These are phyloP conservation scores for Fusarium pseudocircinatum DNA, from an alignment of 2,329 filamentous ascomycete species.

Conservation along the genomic window DNA sequence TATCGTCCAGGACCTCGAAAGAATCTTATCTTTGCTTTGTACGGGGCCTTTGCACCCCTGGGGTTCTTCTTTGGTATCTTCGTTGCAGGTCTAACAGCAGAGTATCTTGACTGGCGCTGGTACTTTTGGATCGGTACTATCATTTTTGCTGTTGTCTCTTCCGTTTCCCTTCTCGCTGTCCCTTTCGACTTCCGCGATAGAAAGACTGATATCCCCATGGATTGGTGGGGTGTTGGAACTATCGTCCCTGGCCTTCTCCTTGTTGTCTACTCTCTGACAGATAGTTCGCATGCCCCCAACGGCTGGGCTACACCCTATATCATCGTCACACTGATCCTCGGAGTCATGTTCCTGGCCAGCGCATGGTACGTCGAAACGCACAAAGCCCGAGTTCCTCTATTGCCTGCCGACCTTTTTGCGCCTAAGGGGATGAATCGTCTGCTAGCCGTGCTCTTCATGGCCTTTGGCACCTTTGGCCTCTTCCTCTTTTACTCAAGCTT, in stretches of 20 bases:
- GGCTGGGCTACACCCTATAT: constrained; percentile 75
- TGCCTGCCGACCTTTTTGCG: constrained; percentile 70
- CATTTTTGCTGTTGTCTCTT: constrained; percentile 57
- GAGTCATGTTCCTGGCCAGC: constrained; percentile 59
- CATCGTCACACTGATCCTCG: constrained; percentile 66
- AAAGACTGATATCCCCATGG: constrained; percentile 57
- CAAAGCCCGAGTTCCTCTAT: constrained; percentile 67
- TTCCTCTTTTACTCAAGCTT: constrained; percentile 72
- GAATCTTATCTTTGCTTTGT: constrained; percentile 71
- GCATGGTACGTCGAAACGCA: constrained; percentile 72
- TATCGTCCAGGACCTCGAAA: constrained; percentile 78
- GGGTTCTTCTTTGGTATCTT: constrained; percentile 74
- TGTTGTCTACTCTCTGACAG: constrained; percentile 73
- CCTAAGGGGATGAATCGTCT: constrained; percentile 68
- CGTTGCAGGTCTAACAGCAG: constrained; percentile 68
- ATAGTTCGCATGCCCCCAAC: constrained; percentile 68
- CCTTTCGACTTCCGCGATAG: constrained; percentile 48
- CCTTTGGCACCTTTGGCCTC: constrained; percentile 65
- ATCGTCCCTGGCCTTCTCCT: constrained; percentile 68
- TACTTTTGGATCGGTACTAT: constrained; percentile 73
- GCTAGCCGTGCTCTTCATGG: constrained; percentile 61
- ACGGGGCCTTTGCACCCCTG: constrained; percentile 65
- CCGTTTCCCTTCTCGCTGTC: constrained; percentile 54
- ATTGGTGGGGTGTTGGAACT: constrained; percentile 66
- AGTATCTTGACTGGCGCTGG: constrained; percentile 72